A percentile compares a stretch with the other conserved stretches of the same genome.
Conservation (phyloP, 2,329 filamentous ascomycete species). For the Daldinia sp. region DNA sequence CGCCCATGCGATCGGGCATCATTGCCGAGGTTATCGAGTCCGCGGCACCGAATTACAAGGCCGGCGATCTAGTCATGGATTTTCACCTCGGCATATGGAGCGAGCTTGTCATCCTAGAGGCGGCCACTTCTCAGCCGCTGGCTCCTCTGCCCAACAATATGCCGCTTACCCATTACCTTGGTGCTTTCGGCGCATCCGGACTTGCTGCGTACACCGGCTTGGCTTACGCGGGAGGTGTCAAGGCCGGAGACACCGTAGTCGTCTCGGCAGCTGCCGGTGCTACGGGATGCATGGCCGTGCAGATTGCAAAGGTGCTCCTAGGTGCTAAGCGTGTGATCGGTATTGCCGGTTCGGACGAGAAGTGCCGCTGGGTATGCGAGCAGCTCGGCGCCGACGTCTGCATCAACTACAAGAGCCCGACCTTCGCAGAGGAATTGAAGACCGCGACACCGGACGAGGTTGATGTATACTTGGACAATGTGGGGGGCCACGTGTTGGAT, state of each 20-base stretch:
- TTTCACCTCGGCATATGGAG: conserved; percentile 43
- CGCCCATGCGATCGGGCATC: conserved; percentile 43
- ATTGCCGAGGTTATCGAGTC: conserved; percentile 45
- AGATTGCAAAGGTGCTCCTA: conserved; percentile 60
- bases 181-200: conserved; percentile 43
- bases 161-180: conserved; percentile 42
- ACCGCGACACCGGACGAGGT: conserved; percentile 58
- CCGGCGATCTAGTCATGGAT: conserved; percentile 41
- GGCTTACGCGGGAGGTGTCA: conserved; percentile 49
- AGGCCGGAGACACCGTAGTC: conserved; percentile 53
- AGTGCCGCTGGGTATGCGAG: conserved; percentile 59
- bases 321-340: conserved; percentile 59
- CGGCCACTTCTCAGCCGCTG: conserved; percentile 33
- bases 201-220: conserved; percentile 58
- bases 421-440: conserved; percentile 56
- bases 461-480: conserved; percentile 61
- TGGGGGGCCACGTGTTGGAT: conserved; percentile 58
- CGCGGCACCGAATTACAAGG: conserved; percentile 29
- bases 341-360: conserved; percentile 60
- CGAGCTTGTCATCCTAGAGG: conserved; percentile 41
- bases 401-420: conserved; percentile 61
- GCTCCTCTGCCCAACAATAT: conserved; percentile 36
- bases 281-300: conserved; percentile 58
- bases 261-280: conserved; percentile 58
- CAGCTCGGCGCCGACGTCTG: conserved; percentile 61